Percentiles rank a stretch among this genome's conserved stretches.
Evolutionary conservation across 345 rosid genomes (phyloP).

Genomic region (Pistacia atlantica): DNA sequence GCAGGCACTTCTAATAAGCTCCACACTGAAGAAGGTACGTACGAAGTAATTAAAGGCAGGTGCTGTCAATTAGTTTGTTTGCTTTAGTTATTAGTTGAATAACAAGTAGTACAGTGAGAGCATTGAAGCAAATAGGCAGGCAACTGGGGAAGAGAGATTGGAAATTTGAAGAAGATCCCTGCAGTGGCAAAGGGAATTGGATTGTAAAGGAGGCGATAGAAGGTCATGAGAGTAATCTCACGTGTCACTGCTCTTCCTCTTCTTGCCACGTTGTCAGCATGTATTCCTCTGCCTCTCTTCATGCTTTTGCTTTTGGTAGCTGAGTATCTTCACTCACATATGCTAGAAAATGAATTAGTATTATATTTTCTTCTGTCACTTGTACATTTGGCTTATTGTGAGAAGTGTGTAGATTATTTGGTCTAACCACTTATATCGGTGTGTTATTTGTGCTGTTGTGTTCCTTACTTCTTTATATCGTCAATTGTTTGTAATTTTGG

Average conservation of each 20-base stretch:
- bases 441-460: too few relatives aligned
- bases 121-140: constrained; percentile 60
- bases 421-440: too few relatives aligned
- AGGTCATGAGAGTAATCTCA: constrained; percentile 56
- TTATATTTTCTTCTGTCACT: too few relatives aligned
- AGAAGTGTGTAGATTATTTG: too few relatives aligned
- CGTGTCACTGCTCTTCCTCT: constrained; percentile 58
- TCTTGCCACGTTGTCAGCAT: constrained; percentile 71
- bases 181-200: constrained; percentile 77
- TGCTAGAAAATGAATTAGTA: too few relatives aligned
- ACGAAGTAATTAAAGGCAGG: not conserved
- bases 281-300: constrained; percentile 33
- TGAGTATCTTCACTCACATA: too few relatives aligned
- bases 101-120: constrained; percentile 46
- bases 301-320: not conserved
- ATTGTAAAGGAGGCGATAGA: constrained; percentile 18
- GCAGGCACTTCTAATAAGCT: constrained; percentile 24
- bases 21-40: constrained; percentile 24
- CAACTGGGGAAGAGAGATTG: constrained; percentile 74
- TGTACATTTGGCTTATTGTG: too few relatives aligned
- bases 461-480: too few relatives aligned
- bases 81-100: not conserved
- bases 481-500: too few relatives aligned
- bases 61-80: too few relatives aligned
- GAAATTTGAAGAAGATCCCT: constrained; percentile 73